Conservation (phyloP, 306 rosid species). For the Luffa aegyptiaca region DNA sequence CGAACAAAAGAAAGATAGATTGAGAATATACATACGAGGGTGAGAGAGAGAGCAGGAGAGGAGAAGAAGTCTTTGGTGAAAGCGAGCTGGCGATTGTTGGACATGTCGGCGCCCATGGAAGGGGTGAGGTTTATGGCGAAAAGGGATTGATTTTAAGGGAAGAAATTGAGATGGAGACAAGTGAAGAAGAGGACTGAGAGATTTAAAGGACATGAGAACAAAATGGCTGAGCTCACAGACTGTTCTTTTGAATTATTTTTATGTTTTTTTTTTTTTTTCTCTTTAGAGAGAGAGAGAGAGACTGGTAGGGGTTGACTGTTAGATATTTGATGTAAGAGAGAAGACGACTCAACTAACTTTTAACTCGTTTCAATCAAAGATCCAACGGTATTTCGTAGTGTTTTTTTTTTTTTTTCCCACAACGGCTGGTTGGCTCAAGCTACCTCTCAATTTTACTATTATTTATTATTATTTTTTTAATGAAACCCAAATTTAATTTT, state of each 20-base stretch:
- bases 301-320: slow-evolving; percentile 96
- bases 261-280: not conserved
- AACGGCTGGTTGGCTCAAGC: not conserved
- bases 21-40: slow-evolving; percentile 41
- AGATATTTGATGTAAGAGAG: slow-evolving; percentile 33
- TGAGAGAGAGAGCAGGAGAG: slow-evolving; percentile 92
- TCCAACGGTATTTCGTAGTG: slow-evolving; percentile 44
- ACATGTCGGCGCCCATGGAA: slow-evolving; percentile 87
- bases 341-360: slow-evolving; percentile 49
- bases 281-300: slow-evolving; percentile 1
- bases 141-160: slow-evolving; percentile 6
- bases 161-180: slow-evolving; percentile 8
- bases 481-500: too few species aligned
- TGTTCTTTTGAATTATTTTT: not conserved
- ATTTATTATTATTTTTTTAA: too few species aligned
- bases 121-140: not conserved
- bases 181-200: slow-evolving; percentile 18
- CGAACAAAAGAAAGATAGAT: not conserved
- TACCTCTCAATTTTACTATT: not conserved
- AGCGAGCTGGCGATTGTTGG: slow-evolving; percentile 67
- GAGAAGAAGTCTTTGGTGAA: slow-evolving; percentile 75
- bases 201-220: slow-evolving; percentile 92
- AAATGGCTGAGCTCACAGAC: slow-evolving; percentile 27
- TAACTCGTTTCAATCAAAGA: slow-evolving; percentile 37
- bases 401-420: not conserved